Evolutionary conservation across 2,329 filamentous ascomycete genomes (phyloP).

Genomic region (Talaromyces pinophilus): DNA sequence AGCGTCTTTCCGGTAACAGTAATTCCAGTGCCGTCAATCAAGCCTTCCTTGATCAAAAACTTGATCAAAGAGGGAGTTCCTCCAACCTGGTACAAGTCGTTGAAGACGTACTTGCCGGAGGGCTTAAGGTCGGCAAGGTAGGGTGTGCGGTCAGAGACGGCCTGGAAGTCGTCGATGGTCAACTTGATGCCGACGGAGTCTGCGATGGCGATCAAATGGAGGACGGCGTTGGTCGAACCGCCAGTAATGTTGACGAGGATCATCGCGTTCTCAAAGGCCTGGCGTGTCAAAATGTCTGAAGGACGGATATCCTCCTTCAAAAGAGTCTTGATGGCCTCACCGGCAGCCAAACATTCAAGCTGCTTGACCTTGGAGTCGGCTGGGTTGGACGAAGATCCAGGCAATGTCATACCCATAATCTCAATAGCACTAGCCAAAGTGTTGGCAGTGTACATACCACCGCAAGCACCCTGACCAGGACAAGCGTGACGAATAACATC

Average conservation of each 20-base stretch:
- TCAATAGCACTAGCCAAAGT: conserved; percentile 76
- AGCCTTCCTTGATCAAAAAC: conserved; percentile 58
- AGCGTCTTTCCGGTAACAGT: conserved; percentile 63
- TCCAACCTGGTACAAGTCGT: conserved; percentile 58
- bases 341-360: conserved; percentile 70
- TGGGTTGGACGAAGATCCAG: conserved; percentile 76
- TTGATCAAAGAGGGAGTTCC: conserved; percentile 61
- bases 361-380: conserved; percentile 72
- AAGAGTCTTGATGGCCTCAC: conserved; percentile 71
- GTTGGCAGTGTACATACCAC: conserved; percentile 81
- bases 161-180: conserved; percentile 83
- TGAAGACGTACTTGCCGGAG: conserved; percentile 66
- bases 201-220: conserved; percentile 81
- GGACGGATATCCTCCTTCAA: conserved; percentile 76
- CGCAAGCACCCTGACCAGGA: conserved; percentile 78
- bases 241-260: conserved; percentile 78
- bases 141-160: conserved; percentile 74
- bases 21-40: conserved; percentile 61
- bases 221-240: conserved; percentile 81
- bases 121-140: conserved; percentile 83
- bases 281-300: conserved; percentile 73
- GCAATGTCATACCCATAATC: conserved; percentile 75
- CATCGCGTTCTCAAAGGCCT: conserved; percentile 85
- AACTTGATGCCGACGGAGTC: conserved; percentile 79
- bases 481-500: conserved; percentile 94